phyloP scores from a whole-genome alignment of 2,329 filamentous ascomycete species.

The Ophidiomyces ophidiicola region DNA sequence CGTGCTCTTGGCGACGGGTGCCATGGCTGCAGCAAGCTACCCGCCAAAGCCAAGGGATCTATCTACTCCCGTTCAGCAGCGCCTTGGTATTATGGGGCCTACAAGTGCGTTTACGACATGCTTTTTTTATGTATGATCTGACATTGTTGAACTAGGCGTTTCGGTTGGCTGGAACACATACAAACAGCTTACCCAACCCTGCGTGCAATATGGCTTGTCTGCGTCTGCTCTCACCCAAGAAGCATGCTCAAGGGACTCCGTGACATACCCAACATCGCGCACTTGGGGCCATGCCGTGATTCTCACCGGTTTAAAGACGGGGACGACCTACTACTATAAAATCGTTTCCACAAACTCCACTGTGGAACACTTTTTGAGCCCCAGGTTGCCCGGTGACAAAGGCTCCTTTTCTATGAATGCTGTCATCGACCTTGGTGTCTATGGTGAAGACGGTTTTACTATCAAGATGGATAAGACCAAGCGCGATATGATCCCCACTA shows the following conservation, averaged over 20 bases:
- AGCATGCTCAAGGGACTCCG: background rate
- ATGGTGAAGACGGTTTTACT: constrained; percentile 1
- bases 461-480: constrained; percentile 3
- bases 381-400: constrained; percentile 1
- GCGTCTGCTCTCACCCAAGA: constrained; percentile 1
- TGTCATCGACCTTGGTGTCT: constrained; percentile 2
- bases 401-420: background rate
- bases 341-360: constrained; percentile 1
- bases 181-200: background rate
- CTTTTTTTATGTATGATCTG: background rate
- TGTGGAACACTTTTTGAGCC: background rate
- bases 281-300: constrained; percentile 1
- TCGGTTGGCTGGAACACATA: constrained; percentile 3
- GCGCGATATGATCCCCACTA: constrained; percentile 1
- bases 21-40: constrained; percentile 1
- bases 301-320: constrained; percentile 1
- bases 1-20: background rate
- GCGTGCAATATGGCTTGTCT: constrained; percentile 3
- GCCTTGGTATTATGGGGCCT: background rate
- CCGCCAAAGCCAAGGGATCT: constrained; percentile 1
- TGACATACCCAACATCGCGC: constrained; percentile 2
- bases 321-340: constrained; percentile 2
- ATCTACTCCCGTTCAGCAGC: background rate
- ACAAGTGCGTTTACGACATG: background rate
- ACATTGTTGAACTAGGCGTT: background rate